A percentile compares a stretch with the other conserved stretches of the same genome.
Evolutionary conservation across 1,284 basidiomycete species (phyloP).

Genomic region (Sanghuangporus weigelae): DNA sequence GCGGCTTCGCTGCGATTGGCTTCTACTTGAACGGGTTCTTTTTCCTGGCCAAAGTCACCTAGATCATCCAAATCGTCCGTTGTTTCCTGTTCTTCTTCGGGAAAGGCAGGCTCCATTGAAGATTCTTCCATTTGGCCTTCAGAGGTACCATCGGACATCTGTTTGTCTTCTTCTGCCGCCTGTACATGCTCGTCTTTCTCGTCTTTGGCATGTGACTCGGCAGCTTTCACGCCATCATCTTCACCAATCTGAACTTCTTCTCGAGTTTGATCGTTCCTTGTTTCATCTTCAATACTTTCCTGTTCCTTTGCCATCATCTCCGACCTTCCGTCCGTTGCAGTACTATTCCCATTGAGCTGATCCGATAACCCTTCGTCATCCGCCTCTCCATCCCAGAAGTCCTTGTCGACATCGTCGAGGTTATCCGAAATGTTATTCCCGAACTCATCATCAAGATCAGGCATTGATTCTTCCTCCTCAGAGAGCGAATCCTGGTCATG

Average conservation of each 20-base stretch:
- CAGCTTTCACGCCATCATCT: constrained; percentile 18
- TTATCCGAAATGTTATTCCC: constrained; percentile 35
- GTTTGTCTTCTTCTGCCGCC: neutral
- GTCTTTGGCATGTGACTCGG: neutral
- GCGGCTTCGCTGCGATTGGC: neutral
- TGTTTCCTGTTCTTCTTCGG: neutral
- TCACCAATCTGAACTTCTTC: constrained; percentile 22
- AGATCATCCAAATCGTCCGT: neutral
- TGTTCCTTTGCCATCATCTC: constrained; percentile 4
- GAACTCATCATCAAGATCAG: constrained; percentile 31
- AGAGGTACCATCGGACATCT: constrained; percentile 6
- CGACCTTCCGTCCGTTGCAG: neutral
- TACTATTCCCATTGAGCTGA: constrained; percentile 1
- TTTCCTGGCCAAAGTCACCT: neutral
- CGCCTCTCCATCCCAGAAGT: constrained; percentile 29
- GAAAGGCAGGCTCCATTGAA: neutral
- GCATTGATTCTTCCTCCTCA: constrained; percentile 27
- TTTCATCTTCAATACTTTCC: neutral
- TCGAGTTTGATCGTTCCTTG: constrained; percentile 1
- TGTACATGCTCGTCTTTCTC: neutral
- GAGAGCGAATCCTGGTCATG: constrained; percentile 36
- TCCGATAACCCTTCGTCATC: constrained; percentile 20
- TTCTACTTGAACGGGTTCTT: neutral
- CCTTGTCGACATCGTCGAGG: constrained; percentile 37
- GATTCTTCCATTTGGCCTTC: constrained; percentile 1